phyloP scores from a whole-genome alignment of 2,329 filamentous ascomycete species.

The Orbilia ellipsospora region DNA sequence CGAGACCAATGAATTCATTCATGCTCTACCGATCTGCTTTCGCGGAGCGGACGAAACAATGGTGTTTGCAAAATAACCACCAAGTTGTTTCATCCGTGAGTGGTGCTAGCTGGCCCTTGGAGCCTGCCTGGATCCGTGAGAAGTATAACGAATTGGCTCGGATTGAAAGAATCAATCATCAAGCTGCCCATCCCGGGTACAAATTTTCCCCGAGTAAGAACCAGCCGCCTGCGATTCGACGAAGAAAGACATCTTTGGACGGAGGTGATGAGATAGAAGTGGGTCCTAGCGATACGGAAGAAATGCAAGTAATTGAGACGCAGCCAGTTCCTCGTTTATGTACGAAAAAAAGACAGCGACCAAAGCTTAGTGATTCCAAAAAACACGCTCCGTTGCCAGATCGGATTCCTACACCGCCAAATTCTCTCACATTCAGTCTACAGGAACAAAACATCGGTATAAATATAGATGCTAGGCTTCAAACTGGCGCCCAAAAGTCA shows the following conservation, averaged over 20 bases:
- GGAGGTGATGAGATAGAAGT: conserved; percentile 63
- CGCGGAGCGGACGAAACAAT: conserved; percentile 84
- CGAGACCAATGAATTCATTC: conserved; percentile 96
- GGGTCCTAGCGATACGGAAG: conserved; percentile 66
- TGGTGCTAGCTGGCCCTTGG: conserved; percentile 85
- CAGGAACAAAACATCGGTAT: conserved; percentile 23
- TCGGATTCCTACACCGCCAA: conserved; percentile 58
- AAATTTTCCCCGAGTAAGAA: conserved; percentile 90
- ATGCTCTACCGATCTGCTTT: conserved; percentile 97
- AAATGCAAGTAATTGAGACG: conserved; percentile 56
- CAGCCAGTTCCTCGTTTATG: not conserved
- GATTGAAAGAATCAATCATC: conserved; percentile 85
- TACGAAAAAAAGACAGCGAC: conserved; percentile 32
- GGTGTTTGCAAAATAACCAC: conserved; percentile 88
- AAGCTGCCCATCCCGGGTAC: conserved; percentile 86
- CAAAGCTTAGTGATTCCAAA: conserved; percentile 55
- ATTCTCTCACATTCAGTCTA: not conserved
- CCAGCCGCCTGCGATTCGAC: conserved; percentile 60
- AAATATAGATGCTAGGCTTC: conserved; percentile 24
- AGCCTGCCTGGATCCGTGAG: conserved; percentile 76
- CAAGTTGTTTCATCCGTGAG: conserved; percentile 90
- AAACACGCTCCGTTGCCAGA: conserved; percentile 60
- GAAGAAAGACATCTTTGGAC: conserved; percentile 67
- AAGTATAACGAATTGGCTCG: conserved; percentile 82
- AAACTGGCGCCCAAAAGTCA: conserved; percentile 62